Evolutionary conservation across 1,284 basidiomycete genomes (phyloP).

Genomic region (Rhodotorula sp.): DNA sequence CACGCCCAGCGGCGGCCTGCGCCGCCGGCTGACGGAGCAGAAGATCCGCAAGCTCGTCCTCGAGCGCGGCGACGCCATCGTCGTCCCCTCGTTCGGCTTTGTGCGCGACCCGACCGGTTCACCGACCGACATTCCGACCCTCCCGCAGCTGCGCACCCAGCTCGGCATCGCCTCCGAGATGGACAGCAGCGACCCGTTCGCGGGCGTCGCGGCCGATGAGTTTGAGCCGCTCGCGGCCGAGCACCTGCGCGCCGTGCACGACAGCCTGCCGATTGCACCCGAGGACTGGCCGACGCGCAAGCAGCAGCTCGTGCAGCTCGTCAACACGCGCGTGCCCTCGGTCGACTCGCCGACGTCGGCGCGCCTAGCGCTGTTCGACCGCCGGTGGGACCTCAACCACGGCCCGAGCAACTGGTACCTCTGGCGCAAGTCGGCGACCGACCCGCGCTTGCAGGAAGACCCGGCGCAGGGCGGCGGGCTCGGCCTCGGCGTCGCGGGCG

Average conservation of each 20-base stretch:
- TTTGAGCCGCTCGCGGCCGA: constrained; percentile 35
- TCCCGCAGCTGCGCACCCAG: constrained; percentile 26
- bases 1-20: constrained; percentile 40
- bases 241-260: constrained; percentile 36
- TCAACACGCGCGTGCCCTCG: constrained; percentile 33
- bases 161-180: constrained; percentile 15
- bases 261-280: constrained; percentile 37
- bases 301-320: constrained; percentile 39
- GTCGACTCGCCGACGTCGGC: constrained; percentile 23
- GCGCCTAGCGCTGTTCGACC: constrained; percentile 44
- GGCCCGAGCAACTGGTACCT: constrained; percentile 47
- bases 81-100: constrained; percentile 46
- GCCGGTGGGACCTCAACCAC: constrained; percentile 44
- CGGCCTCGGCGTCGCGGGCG: constrained; percentile 34
- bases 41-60: constrained; percentile 41
- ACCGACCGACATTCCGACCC: constrained; percentile 16
- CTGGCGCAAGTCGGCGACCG: constrained; percentile 42
- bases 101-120: constrained; percentile 32
- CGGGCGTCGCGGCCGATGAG: constrained; percentile 36
- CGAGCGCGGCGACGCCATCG: constrained; percentile 44
- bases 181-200: constrained; percentile 3
- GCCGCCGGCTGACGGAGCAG: constrained; percentile 27
- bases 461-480: constrained; percentile 36
- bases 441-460: constrained; percentile 31
- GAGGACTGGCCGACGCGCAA: constrained; percentile 45